Evolutionary conservation across 352 stramenopile genomes (phyloP).

Genomic region (Globisporangium carolinianum): DNA sequence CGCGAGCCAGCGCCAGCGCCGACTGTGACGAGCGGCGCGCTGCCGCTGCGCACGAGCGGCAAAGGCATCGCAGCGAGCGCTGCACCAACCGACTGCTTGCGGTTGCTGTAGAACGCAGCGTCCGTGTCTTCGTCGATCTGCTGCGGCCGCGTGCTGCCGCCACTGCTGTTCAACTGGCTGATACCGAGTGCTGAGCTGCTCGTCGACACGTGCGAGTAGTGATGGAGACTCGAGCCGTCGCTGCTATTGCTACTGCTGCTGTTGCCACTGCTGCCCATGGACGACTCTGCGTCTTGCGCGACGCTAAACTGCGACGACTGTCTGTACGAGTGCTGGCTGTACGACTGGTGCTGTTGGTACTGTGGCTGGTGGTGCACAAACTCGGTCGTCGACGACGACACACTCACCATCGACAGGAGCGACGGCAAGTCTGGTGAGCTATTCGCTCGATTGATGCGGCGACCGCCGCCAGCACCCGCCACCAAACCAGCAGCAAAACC

Average conservation of each 20-base stretch:
- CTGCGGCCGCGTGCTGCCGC: constrained; percentile 3
- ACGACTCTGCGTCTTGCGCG: constrained; percentile 15
- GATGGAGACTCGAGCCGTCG: too few species aligned
- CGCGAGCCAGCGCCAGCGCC: background rate
- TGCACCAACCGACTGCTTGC: constrained; percentile 4
- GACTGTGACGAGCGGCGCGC: background rate
- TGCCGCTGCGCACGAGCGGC: background rate
- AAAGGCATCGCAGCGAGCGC: background rate
- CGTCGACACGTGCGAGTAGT: background rate
- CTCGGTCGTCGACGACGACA: constrained; percentile 20
- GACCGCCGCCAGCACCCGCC: too few species aligned
- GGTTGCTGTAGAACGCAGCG: constrained; percentile 4
- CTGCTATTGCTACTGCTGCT: background rate
- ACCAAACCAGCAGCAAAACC: too few species aligned
- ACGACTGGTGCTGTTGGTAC: too few species aligned
- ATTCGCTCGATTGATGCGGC: constrained; percentile 5
- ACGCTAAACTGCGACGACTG: constrained; percentile 18
- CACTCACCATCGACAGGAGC: constrained; percentile 16
- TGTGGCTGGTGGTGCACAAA: constrained; percentile 20
- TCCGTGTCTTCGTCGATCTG: constrained; percentile 4
- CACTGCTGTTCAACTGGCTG: background rate
- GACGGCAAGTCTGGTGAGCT: constrained; percentile 18
- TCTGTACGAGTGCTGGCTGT: constrained; percentile 11
- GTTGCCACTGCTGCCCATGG: background rate
- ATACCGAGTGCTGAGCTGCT: background rate